Evolutionary conservation across 345 rosid species (phyloP).

Genomic region (Eutrema heterophyllum): DNA sequence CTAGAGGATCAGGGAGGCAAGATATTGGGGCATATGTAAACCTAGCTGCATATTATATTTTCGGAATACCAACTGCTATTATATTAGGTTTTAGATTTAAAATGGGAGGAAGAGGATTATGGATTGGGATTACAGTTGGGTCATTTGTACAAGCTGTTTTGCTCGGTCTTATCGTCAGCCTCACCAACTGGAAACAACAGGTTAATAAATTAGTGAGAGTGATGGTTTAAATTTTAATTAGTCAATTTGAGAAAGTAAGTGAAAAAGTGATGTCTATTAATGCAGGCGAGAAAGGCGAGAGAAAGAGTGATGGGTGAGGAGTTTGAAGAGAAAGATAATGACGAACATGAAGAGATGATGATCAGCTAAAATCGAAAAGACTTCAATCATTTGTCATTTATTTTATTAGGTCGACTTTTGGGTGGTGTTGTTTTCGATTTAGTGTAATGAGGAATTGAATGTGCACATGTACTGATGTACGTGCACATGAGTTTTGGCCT

Average conservation of each 20-base stretch:
- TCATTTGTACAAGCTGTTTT: slow-evolving; percentile 22
- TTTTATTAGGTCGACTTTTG: not conserved
- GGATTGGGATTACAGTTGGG: slow-evolving; percentile 35
- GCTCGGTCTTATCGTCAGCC: slow-evolving; percentile 24
- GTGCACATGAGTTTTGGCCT: slow-evolving; percentile 16
- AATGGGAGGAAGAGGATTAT: slow-evolving; percentile 30
- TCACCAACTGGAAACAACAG: slow-evolving; percentile 37
- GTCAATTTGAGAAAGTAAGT: not conserved
- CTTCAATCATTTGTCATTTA: not conserved
- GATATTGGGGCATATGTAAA: slow-evolving; percentile 32
- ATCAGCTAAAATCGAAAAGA: not conserved
- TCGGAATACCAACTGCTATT: slow-evolving; percentile 29
- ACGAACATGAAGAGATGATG: slow-evolving; percentile 7
- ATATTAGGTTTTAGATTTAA: slow-evolving; percentile 23
- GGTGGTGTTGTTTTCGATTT: slow-evolving; percentile 2
- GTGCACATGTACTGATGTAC: not conserved
- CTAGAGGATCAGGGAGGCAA: slow-evolving; percentile 38
- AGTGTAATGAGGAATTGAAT: not conserved
- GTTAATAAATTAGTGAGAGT: slow-evolving; percentile 12
- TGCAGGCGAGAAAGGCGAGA: slow-evolving; percentile 28
- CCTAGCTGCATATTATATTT: slow-evolving; percentile 31
- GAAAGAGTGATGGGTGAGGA: slow-evolving; percentile 25
- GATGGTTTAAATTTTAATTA: not conserved
- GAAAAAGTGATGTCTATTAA: not conserved
- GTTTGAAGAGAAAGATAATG: slow-evolving; percentile 22